Conservation (phyloP, 257 asterid species). For the Primulina eburnea region DNA sequence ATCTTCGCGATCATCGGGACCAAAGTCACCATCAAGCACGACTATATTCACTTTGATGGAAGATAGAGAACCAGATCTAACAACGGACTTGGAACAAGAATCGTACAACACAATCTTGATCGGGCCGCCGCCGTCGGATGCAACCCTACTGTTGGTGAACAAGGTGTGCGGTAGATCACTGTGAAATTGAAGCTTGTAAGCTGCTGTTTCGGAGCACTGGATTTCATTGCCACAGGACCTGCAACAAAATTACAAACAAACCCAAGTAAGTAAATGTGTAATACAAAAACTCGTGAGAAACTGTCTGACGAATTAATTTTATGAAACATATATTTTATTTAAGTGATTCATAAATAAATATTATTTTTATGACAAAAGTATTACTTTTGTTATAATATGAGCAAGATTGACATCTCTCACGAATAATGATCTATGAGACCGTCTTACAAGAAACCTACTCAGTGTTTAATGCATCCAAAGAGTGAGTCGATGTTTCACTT, state of each 20-base stretch:
- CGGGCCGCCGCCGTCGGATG: slow-evolving; percentile 30
- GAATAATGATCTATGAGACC: too few relatives aligned
- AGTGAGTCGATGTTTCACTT: too few relatives aligned
- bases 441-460: too few relatives aligned
- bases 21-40: slow-evolving; percentile 83
- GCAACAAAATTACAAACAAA: background rate
- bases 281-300: too few relatives aligned
- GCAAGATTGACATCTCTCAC: too few relatives aligned
- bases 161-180: slow-evolving; percentile 42
- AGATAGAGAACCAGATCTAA: slow-evolving; percentile 59
- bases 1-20: slow-evolving; percentile 50
- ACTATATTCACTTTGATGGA: slow-evolving; percentile 44
- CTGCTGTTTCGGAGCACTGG: slow-evolving; percentile 37
- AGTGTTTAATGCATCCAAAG: too few relatives aligned
- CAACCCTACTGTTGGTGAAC: slow-evolving; percentile 56
- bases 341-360: too few relatives aligned
- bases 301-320: too few relatives aligned
- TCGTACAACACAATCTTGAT: slow-evolving; percentile 49
- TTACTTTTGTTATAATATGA: too few relatives aligned
- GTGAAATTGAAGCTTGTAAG: slow-evolving; percentile 49
- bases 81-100: slow-evolving; percentile 30
- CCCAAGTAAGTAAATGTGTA: too few relatives aligned
- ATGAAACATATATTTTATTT: too few relatives aligned
- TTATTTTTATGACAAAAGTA: too few relatives aligned
- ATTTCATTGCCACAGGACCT: slow-evolving; percentile 31